A percentile compares a stretch with the other conserved stretches of the same genome.
These are phyloP conservation scores for Phytophthora cryptogea DNA, from an alignment of 352 stramenopile species.

Conservation along the genomic window DNA sequence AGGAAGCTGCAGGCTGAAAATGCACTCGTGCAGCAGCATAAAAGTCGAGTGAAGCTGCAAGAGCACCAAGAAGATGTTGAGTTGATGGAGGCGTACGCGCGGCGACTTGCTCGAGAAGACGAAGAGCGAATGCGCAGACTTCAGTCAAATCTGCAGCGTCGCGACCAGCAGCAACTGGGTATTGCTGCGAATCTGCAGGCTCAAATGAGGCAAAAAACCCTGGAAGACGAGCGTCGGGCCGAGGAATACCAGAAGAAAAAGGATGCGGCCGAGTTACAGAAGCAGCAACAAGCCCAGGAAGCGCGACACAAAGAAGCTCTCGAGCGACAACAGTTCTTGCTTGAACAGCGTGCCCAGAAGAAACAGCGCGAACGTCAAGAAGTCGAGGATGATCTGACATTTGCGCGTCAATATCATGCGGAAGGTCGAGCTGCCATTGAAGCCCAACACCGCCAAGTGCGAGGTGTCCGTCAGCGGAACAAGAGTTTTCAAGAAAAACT, in stretches of 20 bases:
- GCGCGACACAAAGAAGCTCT: constrained; percentile 48
- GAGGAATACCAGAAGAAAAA: constrained; percentile 73
- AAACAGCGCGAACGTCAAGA: constrained; percentile 48
- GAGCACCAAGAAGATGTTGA: constrained; percentile 68
- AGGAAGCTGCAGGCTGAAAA: constrained; percentile 55
- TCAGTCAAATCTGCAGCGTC: constrained; percentile 49
- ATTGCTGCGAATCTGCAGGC: constrained; percentile 51
- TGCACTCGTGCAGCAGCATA: constrained; percentile 42
- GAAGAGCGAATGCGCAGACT: constrained; percentile 52
- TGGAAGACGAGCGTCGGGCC: constrained; percentile 58
- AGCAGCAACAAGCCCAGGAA: constrained; percentile 41
- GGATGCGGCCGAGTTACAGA: constrained; percentile 34
- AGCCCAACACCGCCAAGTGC: constrained; percentile 46
- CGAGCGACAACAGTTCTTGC: constrained; percentile 60
- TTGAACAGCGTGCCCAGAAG: constrained; percentile 42
- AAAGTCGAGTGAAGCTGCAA: constrained; percentile 38
- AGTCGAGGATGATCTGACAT: constrained; percentile 63
- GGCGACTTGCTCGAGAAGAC: constrained; percentile 59
- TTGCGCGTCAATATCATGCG: constrained; percentile 52
- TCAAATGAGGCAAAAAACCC: constrained; percentile 52
- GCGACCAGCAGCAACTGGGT: constrained; percentile 42
- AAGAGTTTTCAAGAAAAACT: constrained; percentile 63
- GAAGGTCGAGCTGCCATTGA: constrained; percentile 50
- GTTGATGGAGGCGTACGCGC: constrained; percentile 73
- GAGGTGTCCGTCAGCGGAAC: constrained; percentile 50